A percentile compares a stretch with the other conserved stretches of the same genome.
Evolutionary conservation across 2,329 filamentous ascomycete genomes (phyloP).

Genomic region (Hypoxylon sp.): DNA sequence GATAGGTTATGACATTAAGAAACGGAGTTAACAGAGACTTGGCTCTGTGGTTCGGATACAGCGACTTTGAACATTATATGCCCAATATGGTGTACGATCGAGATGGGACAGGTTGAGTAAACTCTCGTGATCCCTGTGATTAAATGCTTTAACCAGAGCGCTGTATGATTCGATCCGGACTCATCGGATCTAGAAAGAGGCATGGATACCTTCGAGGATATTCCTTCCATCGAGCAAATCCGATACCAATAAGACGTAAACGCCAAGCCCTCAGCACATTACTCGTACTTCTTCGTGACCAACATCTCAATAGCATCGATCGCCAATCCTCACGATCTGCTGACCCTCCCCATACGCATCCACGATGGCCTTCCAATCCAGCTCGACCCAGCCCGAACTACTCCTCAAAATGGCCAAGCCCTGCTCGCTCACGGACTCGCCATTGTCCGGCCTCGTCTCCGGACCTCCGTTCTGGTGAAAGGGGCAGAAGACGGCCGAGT

Average conservation of each 20-base stretch:
- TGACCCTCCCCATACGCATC: conserved; percentile 29
- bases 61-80: conserved; percentile 3
- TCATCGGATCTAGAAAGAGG: too few species aligned
- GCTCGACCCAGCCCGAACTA: conserved; percentile 28
- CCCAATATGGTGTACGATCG: not conserved
- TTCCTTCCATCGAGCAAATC: too few species aligned
- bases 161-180: too few species aligned
- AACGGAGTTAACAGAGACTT: conserved; percentile 12
- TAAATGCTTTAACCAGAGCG: too few species aligned
- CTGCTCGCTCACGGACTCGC: conserved; percentile 35
- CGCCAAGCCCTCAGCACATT: not conserved
- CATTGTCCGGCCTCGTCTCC: conserved; percentile 22
- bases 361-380: conserved; percentile 34
- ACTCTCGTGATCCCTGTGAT: not conserved
- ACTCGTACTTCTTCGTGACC: not conserved
- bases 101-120: not conserved
- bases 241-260: not conserved
- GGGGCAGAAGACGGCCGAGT: conserved; percentile 52
- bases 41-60: not conserved
- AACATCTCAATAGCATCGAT: conserved; percentile 27
- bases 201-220: too few species aligned
- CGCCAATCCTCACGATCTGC: conserved; percentile 35
- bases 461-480: conserved; percentile 48
- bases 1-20: too few species aligned
- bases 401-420: conserved; percentile 37